Percentiles rank a stretch among this genome's conserved stretches.
Conservation (phyloP, 176 grass and related monocot genomes). For the Poa annua region DNA sequence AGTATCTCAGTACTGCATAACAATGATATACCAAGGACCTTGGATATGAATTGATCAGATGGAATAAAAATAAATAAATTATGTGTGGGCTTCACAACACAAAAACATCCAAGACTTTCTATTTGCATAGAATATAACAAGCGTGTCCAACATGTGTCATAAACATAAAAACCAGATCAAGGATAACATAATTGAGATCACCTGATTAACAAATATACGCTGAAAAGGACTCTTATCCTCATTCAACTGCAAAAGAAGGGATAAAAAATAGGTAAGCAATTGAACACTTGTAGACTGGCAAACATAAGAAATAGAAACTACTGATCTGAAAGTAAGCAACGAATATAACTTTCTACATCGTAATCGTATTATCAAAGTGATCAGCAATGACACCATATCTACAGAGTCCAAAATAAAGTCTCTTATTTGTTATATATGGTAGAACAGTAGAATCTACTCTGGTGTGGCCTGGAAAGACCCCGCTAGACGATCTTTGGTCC, state of each 20-base stretch:
- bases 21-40: slow-evolving; percentile 9
- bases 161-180: slow-evolving; percentile 9
- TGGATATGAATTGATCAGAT: slow-evolving; percentile 31
- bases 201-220: slow-evolving; percentile 99
- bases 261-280: slow-evolving; percentile 27
- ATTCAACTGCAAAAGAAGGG: slow-evolving; percentile 78
- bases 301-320: slow-evolving; percentile 24
- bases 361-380: slow-evolving; percentile 18
- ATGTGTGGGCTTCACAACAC: slow-evolving; percentile 1
- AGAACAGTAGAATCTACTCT: slow-evolving; percentile 6
- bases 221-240: slow-evolving; percentile 98
- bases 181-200: slow-evolving; percentile 38
- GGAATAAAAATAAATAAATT: background rate
- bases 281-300: background rate
- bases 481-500: background rate
- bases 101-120: background rate
- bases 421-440: background rate
- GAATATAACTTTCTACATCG: background rate
- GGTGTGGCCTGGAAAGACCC: background rate
- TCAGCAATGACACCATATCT: background rate
- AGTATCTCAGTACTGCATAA: background rate
- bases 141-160: slow-evolving; percentile 30
- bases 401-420: background rate
- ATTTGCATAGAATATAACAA: slow-evolving; percentile 26
- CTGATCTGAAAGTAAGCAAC: background rate